Conservation (phyloP, 495 filamentous ascomycete species). For the Hypoxylon cercidicola region DNA sequence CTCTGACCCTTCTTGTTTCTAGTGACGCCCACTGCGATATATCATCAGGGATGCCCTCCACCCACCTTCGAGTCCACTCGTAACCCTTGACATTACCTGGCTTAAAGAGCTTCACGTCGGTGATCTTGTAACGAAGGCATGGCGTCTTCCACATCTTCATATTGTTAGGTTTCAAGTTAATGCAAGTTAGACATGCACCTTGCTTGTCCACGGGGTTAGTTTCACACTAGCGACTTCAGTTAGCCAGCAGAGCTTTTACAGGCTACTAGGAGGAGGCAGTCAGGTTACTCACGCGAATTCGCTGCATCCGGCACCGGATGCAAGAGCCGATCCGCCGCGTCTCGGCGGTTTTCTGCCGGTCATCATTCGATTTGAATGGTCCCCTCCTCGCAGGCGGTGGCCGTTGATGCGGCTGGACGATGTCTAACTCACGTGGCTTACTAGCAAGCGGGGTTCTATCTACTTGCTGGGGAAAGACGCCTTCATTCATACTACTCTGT, state of each 20-base stretch:
- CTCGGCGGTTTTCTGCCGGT: conserved; percentile 58
- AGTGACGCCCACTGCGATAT: conserved; percentile 60
- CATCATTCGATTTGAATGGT: conserved; percentile 58
- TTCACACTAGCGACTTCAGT: conserved; percentile 52
- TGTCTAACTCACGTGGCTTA: conserved; percentile 42
- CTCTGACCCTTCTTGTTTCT: conserved; percentile 53
- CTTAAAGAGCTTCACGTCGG: conserved; percentile 61
- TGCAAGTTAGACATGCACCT: conserved; percentile 60
- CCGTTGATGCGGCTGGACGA: conserved; percentile 43
- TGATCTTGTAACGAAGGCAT: conserved; percentile 63
- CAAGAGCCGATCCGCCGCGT: conserved; percentile 63
- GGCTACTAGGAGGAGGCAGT: neutral
- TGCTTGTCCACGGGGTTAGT: conserved; percentile 52
- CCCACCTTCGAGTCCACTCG: conserved; percentile 65
- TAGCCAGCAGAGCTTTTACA: conserved; percentile 5
- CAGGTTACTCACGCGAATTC: conserved; percentile 58
- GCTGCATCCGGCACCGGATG: conserved; percentile 64
- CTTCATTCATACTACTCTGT: conserved; percentile 32
- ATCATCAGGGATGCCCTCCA: conserved; percentile 58
- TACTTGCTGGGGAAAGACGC: conserved; percentile 21
- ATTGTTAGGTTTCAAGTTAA: conserved; percentile 55
- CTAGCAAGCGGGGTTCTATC: conserved; percentile 26
- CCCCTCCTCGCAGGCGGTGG: conserved; percentile 55
- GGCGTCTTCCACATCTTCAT: conserved; percentile 57
- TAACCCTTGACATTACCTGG: conserved; percentile 60